These are phyloP conservation scores for Saccharum hybrid DNA, from an alignment of 202 grass and related monocot species.

Conservation along the genomic window DNA sequence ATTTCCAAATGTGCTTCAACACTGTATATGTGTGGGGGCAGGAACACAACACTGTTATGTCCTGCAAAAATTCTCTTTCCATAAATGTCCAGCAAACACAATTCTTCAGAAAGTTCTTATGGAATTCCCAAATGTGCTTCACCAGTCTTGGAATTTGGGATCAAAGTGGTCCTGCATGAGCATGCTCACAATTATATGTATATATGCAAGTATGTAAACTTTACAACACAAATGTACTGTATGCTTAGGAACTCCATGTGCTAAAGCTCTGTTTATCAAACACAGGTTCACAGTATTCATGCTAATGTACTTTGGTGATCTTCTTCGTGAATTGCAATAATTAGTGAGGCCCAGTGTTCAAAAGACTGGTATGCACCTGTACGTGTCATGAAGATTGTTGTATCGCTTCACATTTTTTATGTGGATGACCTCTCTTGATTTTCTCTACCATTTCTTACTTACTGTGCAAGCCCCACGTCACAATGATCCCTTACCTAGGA, in stretches of 20 bases:
- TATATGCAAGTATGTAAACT: neutral
- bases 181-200: neutral
- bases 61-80: neutral
- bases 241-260: slow-evolving; percentile 28
- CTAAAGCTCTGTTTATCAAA: neutral
- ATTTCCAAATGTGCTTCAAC: neutral
- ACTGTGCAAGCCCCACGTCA: too few species aligned
- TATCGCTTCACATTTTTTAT: neutral
- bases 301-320: neutral
- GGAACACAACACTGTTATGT: neutral
- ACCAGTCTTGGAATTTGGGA: neutral
- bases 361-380: neutral
- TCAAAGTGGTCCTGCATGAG: slow-evolving; percentile 25
- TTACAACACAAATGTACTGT: slow-evolving; percentile 24
- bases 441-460: too few species aligned
- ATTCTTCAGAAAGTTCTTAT: neutral
- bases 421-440: neutral
- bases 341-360: neutral
- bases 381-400: neutral
- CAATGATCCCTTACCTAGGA: neutral
- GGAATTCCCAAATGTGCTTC: neutral
- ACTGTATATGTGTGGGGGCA: neutral
- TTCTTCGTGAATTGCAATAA: slow-evolving; percentile 17
- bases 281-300: neutral
- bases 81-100: neutral